A percentile compares a stretch with the other conserved stretches of the same genome.
Conservation (phyloP, 306 rosid species). For the Spatholobus suberectus region DNA sequence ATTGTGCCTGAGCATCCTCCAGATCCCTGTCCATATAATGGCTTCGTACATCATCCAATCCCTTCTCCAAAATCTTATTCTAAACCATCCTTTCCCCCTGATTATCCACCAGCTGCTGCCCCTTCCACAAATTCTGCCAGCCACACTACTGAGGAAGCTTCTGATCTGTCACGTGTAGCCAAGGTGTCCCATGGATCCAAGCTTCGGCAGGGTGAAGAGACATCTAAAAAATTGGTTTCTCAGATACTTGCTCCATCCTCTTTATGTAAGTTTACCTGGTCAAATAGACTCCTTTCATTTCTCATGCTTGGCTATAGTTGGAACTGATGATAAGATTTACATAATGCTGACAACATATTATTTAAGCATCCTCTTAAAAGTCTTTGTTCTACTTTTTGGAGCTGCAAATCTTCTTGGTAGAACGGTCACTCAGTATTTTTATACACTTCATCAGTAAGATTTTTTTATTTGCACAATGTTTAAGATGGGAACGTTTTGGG, state of each 20-base stretch:
- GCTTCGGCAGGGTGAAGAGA: conserved; percentile 50
- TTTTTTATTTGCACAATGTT: background rate
- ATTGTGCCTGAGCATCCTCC: conserved; percentile 49
- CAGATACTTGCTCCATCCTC: conserved; percentile 52
- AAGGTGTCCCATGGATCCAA: conserved; percentile 42
- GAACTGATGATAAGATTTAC: conserved; percentile 16
- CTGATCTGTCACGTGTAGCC: conserved; percentile 52
- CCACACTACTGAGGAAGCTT: conserved; percentile 47
- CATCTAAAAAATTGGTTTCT: conserved; percentile 45
- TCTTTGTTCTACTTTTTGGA: background rate
- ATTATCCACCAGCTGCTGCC: conserved; percentile 52
- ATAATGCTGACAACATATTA: background rate
- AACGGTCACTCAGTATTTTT: conserved; percentile 7
- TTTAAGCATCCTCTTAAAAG: conserved; percentile 9
- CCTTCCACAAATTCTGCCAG: conserved; percentile 49
- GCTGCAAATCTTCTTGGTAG: background rate
- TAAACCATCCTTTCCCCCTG: conserved; percentile 48
- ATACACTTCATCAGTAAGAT: background rate
- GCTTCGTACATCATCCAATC: conserved; percentile 46
- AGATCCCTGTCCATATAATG: conserved; percentile 55
- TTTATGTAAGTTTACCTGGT: conserved; percentile 61
- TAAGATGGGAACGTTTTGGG: background rate
- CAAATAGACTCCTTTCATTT: conserved; percentile 16
- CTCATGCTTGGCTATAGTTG: conserved; percentile 24
- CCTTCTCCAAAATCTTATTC: conserved; percentile 51